Conservation (phyloP, 2,329 filamentous ascomycete species). For the Allantophomopsis cytisporea region DNA sequence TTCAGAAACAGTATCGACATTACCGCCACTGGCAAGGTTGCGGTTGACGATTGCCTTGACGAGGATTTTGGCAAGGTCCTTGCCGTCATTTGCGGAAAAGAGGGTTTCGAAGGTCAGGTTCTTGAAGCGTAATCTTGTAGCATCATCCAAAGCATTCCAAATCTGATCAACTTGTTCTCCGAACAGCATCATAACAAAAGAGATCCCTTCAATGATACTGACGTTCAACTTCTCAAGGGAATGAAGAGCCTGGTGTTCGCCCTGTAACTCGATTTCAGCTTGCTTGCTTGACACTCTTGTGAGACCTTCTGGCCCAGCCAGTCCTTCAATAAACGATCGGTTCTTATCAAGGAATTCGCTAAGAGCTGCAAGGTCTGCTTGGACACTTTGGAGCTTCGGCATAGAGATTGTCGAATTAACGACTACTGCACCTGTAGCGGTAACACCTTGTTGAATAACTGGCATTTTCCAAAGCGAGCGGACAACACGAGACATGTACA, state of each 20-base stretch:
- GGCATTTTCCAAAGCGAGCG: conserved; percentile 76
- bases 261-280: conserved; percentile 84
- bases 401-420: conserved; percentile 55
- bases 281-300: conserved; percentile 66
- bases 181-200: conserved; percentile 88
- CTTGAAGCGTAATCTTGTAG: conserved; percentile 53
- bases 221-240: conserved; percentile 75
- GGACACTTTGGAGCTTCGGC: conserved; percentile 60
- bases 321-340: conserved; percentile 79
- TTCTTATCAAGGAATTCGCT: conserved; percentile 79
- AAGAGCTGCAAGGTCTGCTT: conserved; percentile 68
- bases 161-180: conserved; percentile 90
- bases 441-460: conserved; percentile 44
- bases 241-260: conserved; percentile 85
- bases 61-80: conserved; percentile 81
- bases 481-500: conserved; percentile 81
- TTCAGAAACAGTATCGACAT: conserved; percentile 94
- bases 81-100: conserved; percentile 67
- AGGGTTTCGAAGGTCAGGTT: conserved; percentile 78
- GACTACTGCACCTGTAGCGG: conserved; percentile 39
- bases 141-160: conserved; percentile 58
- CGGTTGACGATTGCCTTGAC: conserved; percentile 97
- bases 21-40: conserved; percentile 92
- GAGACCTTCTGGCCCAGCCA: conserved; percentile 84
- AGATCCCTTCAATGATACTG: conserved; percentile 90